A percentile compares a stretch with the other conserved stretches of the same genome.
These are phyloP conservation scores for Trichosporon faecale DNA, from an alignment of 1,284 basidiomycete species.

Conservation along the genomic window DNA sequence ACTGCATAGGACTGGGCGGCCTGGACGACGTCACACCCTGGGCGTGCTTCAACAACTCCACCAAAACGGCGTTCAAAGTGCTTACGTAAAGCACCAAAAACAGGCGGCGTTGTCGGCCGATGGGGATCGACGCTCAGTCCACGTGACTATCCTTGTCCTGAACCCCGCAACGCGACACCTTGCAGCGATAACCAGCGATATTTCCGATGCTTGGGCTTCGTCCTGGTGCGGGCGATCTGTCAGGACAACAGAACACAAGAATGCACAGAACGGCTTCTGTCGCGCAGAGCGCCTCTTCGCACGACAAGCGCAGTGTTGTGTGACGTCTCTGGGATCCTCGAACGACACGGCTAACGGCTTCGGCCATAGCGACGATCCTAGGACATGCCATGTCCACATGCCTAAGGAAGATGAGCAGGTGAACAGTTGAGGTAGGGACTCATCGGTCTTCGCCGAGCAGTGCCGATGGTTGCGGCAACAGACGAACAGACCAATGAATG, in stretches of 20 bases:
- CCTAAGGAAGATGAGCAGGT: neutral
- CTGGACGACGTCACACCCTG: conserved; percentile 3
- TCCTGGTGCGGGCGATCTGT: neutral
- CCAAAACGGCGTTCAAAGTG: neutral
- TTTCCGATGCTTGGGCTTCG: neutral
- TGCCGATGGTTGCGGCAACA: conserved; percentile 6
- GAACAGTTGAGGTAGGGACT: neutral
- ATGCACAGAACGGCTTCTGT: neutral
- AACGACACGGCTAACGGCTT: neutral
- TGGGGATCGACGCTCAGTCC: neutral
- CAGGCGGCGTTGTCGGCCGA: conserved; percentile 8
- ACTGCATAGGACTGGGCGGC: neutral
- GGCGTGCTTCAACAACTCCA: neutral
- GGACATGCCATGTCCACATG: neutral
- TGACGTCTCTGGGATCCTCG: too few relatives aligned
- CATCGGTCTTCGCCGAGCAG: conserved; percentile 9
- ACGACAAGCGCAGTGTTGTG: neutral
- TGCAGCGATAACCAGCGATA: conserved; percentile 9
- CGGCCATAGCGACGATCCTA: neutral
- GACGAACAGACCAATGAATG: neutral
- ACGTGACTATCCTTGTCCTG: neutral
- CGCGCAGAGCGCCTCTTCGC: neutral
- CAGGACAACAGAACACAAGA: neutral
- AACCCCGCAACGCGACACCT: neutral
- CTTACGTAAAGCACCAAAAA: neutral